phyloP scores from a whole-genome alignment of 2,329 filamentous ascomycete species.

The Pezicula neosporulosa region DNA sequence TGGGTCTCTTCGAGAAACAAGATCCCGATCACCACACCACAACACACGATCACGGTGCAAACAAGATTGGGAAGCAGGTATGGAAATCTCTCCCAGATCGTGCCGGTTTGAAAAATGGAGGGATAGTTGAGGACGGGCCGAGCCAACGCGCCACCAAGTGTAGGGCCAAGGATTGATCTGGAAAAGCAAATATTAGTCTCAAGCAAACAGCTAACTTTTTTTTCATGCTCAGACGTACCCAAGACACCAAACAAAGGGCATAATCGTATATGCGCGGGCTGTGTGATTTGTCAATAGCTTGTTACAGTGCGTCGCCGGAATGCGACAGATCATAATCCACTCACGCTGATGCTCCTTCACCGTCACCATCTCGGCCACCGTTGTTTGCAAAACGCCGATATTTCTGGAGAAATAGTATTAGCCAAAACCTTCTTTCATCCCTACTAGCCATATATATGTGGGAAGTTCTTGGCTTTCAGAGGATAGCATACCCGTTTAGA shows the following conservation, averaged over 20 bases:
- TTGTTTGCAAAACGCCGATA: constrained; percentile 92
- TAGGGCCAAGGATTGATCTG: constrained; percentile 86
- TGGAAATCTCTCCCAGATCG: constrained; percentile 81
- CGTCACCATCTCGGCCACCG: constrained; percentile 89
- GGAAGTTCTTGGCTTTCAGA: not conserved
- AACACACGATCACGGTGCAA: constrained; percentile 72
- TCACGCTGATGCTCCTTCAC: constrained; percentile 88
- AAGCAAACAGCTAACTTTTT: constrained; percentile 16
- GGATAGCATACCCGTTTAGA: constrained; percentile 73
- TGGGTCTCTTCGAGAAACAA: constrained; percentile 95
- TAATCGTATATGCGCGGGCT: constrained; percentile 93
- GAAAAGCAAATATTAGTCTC: constrained; percentile 19
- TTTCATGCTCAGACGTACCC: constrained; percentile 51
- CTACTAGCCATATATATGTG: constrained; percentile 9
- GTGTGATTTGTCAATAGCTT: constrained; percentile 21
- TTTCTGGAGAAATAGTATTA: constrained; percentile 52
- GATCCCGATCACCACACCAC: constrained; percentile 74
- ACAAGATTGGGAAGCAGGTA: constrained; percentile 93
- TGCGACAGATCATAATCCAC: constrained; percentile 32
- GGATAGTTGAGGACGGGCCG: constrained; percentile 84
- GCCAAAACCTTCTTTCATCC: constrained; percentile 18
- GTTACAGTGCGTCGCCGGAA: constrained; percentile 23
- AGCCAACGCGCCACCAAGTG: constrained; percentile 85
- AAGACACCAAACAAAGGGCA: constrained; percentile 97
- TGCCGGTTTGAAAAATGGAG: constrained; percentile 63